Conservation (phyloP, 768 basidiomycete genomes). For the Termitomyces sp. region DNA sequence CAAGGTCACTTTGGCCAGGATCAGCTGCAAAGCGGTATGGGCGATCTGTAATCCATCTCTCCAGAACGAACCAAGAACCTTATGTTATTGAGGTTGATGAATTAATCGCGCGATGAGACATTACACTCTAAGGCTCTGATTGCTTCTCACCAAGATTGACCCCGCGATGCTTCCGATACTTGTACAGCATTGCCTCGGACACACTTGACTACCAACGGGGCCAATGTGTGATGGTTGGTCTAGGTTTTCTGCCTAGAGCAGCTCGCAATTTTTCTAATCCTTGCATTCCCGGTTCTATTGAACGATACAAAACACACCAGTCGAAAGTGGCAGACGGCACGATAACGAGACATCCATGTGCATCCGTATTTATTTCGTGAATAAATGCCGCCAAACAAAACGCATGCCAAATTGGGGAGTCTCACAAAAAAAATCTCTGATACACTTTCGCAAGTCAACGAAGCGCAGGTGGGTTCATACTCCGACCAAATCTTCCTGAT, state of each 20-base stretch:
- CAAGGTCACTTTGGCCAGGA: constrained; percentile 63
- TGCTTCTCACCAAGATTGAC: constrained; percentile 65
- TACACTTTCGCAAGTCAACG: neutral
- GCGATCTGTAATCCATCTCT: constrained; percentile 63
- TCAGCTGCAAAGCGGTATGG: constrained; percentile 49
- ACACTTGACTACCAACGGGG: neutral
- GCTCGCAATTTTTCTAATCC: constrained; percentile 4
- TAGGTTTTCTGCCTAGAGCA: neutral
- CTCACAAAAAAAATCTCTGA: neutral
- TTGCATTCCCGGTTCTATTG: neutral
- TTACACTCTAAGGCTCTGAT: neutral
- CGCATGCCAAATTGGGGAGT: neutral
- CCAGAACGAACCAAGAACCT: constrained; percentile 80
- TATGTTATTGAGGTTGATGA: neutral
- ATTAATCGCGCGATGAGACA: neutral
- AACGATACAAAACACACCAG: no score
- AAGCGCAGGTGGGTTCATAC: neutral
- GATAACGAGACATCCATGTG: no score
- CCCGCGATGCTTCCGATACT: constrained; percentile 72
- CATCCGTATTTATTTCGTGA: neutral
- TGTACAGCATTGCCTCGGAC: constrained; percentile 21
- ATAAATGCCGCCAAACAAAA: neutral
- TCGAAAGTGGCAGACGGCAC: no score
- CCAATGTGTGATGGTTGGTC: neutral
- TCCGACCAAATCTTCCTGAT: constrained; percentile 24